Percentiles rank a stretch among this genome's conserved stretches.
These are phyloP conservation scores for Neofusicoccum sp. DNA, from an alignment of 2,329 filamentous ascomycete genomes.

Conservation along the genomic window DNA sequence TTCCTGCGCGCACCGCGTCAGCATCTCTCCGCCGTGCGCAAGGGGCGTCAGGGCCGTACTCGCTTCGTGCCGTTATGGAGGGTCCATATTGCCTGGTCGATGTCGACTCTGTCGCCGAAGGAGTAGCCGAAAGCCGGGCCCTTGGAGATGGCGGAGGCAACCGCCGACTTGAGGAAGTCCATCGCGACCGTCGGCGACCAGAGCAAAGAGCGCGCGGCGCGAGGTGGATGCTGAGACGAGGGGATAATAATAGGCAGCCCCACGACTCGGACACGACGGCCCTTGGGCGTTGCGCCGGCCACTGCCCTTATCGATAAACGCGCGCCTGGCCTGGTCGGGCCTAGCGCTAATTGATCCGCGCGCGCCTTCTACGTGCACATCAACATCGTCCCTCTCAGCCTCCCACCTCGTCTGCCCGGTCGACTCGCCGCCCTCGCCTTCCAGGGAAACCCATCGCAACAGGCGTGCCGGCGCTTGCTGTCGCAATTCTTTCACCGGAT, in stretches of 20 bases:
- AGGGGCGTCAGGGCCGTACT: constrained; percentile 50
- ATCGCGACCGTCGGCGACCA: constrained; percentile 49
- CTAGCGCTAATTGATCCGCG: neutral
- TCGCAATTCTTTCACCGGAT: neutral
- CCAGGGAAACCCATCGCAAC: neutral
- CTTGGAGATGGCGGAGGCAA: constrained; percentile 94
- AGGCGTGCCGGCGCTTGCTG: neutral
- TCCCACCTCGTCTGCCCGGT: neutral
- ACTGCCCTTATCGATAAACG: constrained; percentile 1
- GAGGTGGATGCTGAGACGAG: neutral
- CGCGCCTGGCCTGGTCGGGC: neutral
- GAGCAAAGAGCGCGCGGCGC: neutral
- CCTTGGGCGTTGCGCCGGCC: neutral
- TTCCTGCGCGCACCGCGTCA: constrained; percentile 57
- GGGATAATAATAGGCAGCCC: constrained; percentile 1
- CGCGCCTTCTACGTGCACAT: constrained; percentile 14
- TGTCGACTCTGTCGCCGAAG: constrained; percentile 88
- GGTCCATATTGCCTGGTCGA: constrained; percentile 94
- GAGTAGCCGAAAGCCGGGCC: constrained; percentile 89
- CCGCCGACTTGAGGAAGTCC: constrained; percentile 97
- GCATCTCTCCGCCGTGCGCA: neutral
- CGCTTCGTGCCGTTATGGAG: constrained; percentile 90
- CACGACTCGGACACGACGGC: constrained; percentile 6
- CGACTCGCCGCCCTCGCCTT: neutral
- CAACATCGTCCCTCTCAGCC: neutral